phyloP scores from a whole-genome alignment of 179 eudicot genomes.

The Dionaea muscipula region DNA sequence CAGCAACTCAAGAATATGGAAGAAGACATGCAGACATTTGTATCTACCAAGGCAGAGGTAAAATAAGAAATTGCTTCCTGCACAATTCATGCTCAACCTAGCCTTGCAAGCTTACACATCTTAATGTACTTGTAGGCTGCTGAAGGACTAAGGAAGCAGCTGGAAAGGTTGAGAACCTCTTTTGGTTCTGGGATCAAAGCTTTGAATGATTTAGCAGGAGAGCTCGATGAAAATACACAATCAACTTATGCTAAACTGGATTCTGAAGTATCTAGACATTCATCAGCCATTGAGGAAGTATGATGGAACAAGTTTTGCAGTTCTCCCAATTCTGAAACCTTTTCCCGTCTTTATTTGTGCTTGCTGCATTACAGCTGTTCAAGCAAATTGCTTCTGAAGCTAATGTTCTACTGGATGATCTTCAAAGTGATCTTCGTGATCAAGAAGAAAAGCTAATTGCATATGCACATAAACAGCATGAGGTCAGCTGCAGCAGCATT shows the following conservation, averaged over 20 bases:
- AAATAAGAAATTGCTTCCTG: not conserved
- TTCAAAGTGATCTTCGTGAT: slow-evolving; percentile 55
- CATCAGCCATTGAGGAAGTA: slow-evolving; percentile 65
- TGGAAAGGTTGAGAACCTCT: slow-evolving; percentile 57
- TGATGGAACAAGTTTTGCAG: not conserved
- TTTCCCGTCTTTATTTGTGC: not conserved
- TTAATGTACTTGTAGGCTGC: slow-evolving; percentile 48
- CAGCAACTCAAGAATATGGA: slow-evolving; percentile 72
- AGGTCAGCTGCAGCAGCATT: slow-evolving; percentile 29
- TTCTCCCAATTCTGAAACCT: too few relatives aligned
- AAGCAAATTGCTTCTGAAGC: slow-evolving; percentile 68
- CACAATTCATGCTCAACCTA: not conserved
- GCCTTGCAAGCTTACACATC: slow-evolving; percentile 8
- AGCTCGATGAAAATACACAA: slow-evolving; percentile 62
- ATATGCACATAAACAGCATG: slow-evolving; percentile 60
- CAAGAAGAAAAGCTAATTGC: slow-evolving; percentile 59
- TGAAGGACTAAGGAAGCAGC: slow-evolving; percentile 53
- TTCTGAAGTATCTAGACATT: slow-evolving; percentile 70
- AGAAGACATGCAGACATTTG: slow-evolving; percentile 84
- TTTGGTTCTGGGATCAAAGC: slow-evolving; percentile 64
- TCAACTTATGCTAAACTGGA: slow-evolving; percentile 47
- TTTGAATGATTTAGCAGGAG: slow-evolving; percentile 62
- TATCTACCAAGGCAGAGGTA: slow-evolving; percentile 82
- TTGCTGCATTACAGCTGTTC: slow-evolving; percentile 43
- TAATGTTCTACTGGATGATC: slow-evolving; percentile 54